A percentile compares a stretch with the other conserved stretches of the same genome.
Conservation (phyloP, 176 grass and related monocot genomes). For the Triticum monococcum region DNA sequence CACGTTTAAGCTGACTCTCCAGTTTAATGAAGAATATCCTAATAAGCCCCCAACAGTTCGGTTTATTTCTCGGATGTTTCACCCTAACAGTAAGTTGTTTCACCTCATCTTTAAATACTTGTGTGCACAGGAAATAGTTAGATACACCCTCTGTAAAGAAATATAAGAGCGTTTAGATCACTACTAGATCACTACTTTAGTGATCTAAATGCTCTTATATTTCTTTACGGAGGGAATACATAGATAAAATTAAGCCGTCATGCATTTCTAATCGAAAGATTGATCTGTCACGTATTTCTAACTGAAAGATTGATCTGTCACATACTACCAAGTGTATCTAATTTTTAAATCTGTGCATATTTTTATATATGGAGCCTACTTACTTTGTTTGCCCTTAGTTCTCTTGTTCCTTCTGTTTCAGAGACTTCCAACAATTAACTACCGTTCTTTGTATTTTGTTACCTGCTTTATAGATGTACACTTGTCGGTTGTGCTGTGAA, state of each 20-base stretch:
- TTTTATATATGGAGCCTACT: neutral
- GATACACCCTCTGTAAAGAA: neutral
- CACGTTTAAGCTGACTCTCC: constrained; percentile 48
- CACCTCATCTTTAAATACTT: neutral
- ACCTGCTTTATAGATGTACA: constrained; percentile 7
- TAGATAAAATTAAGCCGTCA: too few relatives aligned
- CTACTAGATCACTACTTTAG: too few relatives aligned
- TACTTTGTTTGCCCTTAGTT: neutral
- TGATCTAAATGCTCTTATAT: too few relatives aligned
- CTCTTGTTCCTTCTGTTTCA: neutral
- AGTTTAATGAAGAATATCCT: constrained; percentile 44
- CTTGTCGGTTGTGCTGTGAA: neutral
- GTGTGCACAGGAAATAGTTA: neutral
- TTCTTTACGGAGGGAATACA: neutral
- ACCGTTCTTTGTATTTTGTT: neutral
- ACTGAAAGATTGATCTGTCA: neutral
- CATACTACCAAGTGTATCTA: neutral
- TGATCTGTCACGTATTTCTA: too few relatives aligned
- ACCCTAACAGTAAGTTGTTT: constrained; percentile 46
- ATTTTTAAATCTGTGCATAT: neutral
- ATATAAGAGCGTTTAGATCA: too few relatives aligned
- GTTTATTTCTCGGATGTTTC: constrained; percentile 54
- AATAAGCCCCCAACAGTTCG: constrained; percentile 52
- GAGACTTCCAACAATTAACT: neutral
- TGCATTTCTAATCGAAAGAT: too few relatives aligned